Evolutionary conservation across 2,329 filamentous ascomycete genomes (phyloP).

Genomic region (Cryphonectria nitschkei): DNA sequence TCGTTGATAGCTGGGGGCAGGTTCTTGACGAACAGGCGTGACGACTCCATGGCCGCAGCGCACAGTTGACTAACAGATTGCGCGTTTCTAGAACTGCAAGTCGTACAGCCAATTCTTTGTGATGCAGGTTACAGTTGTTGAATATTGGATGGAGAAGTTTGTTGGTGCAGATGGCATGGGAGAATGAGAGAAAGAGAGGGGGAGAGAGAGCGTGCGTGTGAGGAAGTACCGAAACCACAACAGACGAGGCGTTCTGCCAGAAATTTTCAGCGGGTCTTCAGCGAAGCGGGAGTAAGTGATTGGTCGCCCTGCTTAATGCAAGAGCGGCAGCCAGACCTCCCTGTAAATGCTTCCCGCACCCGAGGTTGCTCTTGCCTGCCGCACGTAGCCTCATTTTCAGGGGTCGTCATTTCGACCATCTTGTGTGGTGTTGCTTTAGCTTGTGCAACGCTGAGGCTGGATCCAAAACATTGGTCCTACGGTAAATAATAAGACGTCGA

Average conservation of each 20-base stretch:
- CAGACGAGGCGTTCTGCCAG: constrained; percentile 1
- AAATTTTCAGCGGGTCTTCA: constrained; percentile 27
- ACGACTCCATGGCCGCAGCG: constrained; percentile 53
- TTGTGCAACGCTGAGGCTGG: not conserved
- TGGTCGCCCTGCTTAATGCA: constrained; percentile 14
- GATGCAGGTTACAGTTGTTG: not conserved
- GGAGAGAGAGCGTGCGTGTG: not conserved
- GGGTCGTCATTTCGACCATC: not conserved
- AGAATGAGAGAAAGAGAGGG: not conserved
- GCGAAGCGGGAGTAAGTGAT: not conserved
- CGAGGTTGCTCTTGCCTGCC: constrained; percentile 9
- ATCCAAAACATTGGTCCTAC: not conserved
- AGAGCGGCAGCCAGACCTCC: constrained; percentile 5
- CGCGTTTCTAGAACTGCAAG: not conserved
- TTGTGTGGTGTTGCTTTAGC: constrained; percentile 1
- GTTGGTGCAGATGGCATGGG: not conserved
- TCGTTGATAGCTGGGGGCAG: constrained; percentile 85
- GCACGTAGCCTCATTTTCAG: constrained; percentile 8
- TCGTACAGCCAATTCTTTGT: not conserved
- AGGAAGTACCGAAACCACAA: not conserved
- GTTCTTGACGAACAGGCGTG: constrained; percentile 77
- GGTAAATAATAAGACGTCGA: not conserved
- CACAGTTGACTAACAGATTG: constrained; percentile 13
- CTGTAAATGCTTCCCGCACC: not conserved
- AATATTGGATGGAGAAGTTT: not conserved